Evolutionary conservation across 2,329 filamentous ascomycete species (phyloP).

Genomic region (Myriosclerotinia curreyana): DNA sequence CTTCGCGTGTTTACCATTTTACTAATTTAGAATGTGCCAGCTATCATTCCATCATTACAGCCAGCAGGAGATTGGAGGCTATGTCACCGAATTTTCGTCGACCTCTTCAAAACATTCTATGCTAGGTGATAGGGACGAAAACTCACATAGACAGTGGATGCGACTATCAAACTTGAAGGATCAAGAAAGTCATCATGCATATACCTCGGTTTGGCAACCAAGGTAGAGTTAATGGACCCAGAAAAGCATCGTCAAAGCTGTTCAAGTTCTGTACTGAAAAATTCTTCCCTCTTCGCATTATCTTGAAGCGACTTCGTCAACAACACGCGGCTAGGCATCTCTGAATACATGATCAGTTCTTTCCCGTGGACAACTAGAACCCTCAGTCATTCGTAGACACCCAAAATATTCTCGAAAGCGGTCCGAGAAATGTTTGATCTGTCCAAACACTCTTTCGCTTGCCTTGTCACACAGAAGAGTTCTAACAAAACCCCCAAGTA

Average conservation of each 20-base stretch:
- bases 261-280: not conserved
- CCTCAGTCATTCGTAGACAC: too few species aligned
- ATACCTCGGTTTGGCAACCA: not conserved
- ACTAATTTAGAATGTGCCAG: not conserved
- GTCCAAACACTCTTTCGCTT: too few species aligned
- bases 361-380: too few species aligned
- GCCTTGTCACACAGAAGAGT: too few species aligned
- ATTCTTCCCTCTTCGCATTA: not conserved
- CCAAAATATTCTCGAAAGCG: too few species aligned
- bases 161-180: not conserved
- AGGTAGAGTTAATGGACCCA: not conserved
- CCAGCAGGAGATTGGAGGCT: not conserved
- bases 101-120: too few species aligned
- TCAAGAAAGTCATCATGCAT: not conserved
- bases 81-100: not conserved
- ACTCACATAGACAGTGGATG: not conserved
- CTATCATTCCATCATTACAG: slow-evolving; percentile 5
- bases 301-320: not conserved
- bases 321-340: not conserved
- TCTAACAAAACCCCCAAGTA: too few species aligned
- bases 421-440: too few species aligned
- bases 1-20: not conserved
- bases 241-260: not conserved
- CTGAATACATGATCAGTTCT: not conserved
- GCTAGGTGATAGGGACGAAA: not conserved